These are phyloP conservation scores for Heliamphora exappendiculata DNA, from an alignment of 148 eudicot genomes.

Conservation along the genomic window DNA sequence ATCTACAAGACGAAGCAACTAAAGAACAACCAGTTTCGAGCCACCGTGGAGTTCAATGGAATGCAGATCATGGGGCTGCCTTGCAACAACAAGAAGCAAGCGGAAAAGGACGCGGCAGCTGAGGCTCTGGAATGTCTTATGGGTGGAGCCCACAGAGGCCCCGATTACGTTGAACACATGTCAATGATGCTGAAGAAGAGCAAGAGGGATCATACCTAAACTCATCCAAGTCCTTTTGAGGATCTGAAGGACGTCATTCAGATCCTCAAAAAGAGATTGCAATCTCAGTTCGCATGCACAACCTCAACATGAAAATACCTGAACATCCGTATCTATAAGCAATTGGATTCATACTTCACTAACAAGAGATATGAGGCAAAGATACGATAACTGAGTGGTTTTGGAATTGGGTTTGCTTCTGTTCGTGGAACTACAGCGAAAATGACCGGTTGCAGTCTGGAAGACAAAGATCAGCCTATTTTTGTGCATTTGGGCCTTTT, in stretches of 20 bases:
- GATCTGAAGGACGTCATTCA: too few relatives aligned
- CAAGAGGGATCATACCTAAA: slow-evolving; percentile 56
- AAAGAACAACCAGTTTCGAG: slow-evolving; percentile 59
- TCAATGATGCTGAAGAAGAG: slow-evolving; percentile 75
- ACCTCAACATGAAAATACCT: neutral
- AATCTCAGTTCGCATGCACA: neutral
- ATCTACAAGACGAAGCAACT: slow-evolving; percentile 55
- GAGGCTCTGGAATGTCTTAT: slow-evolving; percentile 77
- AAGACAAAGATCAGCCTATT: neutral
- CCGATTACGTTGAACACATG: slow-evolving; percentile 56
- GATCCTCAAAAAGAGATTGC: too few relatives aligned
- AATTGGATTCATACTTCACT: neutral
- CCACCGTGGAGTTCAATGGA: slow-evolving; percentile 75
- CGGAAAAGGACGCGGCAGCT: slow-evolving; percentile 96
- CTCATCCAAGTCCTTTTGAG: too few relatives aligned
- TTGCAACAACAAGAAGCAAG: slow-evolving; percentile 76
- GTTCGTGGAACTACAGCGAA: neutral
- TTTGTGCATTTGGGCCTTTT: slow-evolving; percentile 3
- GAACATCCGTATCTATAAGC: neutral
- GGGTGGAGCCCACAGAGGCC: slow-evolving; percentile 49
- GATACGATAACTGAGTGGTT: neutral
- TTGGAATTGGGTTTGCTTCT: neutral
- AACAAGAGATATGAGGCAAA: neutral
- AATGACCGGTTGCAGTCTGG: neutral
- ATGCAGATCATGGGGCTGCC: slow-evolving; percentile 78